These are phyloP conservation scores for Mycosarcoma mackinlayi DNA, from an alignment of 1,284 basidiomycete species.

Conservation along the genomic window DNA sequence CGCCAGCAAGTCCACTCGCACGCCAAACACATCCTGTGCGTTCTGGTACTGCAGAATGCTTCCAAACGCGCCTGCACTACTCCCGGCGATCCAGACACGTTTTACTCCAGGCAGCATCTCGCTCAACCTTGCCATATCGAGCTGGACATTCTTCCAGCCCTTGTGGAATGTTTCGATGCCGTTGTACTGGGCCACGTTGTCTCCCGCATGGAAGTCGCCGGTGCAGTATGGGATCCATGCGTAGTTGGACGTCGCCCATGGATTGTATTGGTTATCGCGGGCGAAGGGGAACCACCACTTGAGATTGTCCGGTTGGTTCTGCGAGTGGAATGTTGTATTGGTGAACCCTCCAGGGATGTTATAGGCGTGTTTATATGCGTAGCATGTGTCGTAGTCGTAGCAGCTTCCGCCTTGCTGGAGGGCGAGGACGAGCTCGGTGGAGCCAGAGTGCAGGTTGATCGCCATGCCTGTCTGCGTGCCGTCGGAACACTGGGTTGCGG, in stretches of 20 bases:
- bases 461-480: slow-evolving; percentile 29
- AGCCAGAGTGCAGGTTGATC: slow-evolving; percentile 21
- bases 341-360: slow-evolving; percentile 22
- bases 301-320: slow-evolving; percentile 12
- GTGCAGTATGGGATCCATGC: slow-evolving; percentile 43
- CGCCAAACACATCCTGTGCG: slow-evolving; percentile 17
- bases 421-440: slow-evolving; percentile 25
- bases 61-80: slow-evolving; percentile 29
- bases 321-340: slow-evolving; percentile 14
- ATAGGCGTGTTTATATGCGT: slow-evolving; percentile 23
- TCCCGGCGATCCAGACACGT: slow-evolving; percentile 19
- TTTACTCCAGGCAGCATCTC: slow-evolving; percentile 10
- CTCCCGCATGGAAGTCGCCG: slow-evolving; percentile 29
- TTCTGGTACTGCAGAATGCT: slow-evolving; percentile 34
- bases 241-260: slow-evolving; percentile 22
- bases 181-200: slow-evolving; percentile 26
- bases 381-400: slow-evolving; percentile 28
- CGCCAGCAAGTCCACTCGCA: slow-evolving; percentile 22
- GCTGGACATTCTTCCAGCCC: slow-evolving; percentile 18
- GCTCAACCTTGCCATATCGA: slow-evolving; percentile 21
- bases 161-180: slow-evolving; percentile 15
- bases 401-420: slow-evolving; percentile 31
- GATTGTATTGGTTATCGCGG: slow-evolving; percentile 21
- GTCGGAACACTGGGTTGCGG: slow-evolving; percentile 32
- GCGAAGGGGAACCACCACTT: slow-evolving; percentile 32